phyloP scores from a whole-genome alignment of 805 yeast genomes.

The Candida nanaspora region DNA sequence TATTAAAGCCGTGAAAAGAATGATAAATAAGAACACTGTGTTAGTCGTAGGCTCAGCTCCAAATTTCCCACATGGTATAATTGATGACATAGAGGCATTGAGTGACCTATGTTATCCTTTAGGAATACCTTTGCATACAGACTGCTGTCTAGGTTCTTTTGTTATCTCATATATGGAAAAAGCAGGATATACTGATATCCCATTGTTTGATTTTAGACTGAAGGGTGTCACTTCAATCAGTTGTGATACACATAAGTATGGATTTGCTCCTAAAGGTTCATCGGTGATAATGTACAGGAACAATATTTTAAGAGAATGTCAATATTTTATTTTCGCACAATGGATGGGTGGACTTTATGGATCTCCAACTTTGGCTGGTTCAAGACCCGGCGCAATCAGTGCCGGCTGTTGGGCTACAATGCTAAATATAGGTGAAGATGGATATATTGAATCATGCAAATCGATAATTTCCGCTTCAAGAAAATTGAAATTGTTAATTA shows the following conservation, averaged over 20 bases:
- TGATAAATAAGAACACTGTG: conserved; percentile 75
- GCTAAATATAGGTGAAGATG: conserved; percentile 74
- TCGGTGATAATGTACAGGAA: conserved; percentile 86
- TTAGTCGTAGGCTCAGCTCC: conserved; percentile 92
- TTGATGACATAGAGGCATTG: conserved; percentile 77
- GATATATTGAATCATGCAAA: conserved; percentile 61
- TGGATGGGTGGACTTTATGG: conserved; percentile 98
- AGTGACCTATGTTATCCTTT: conserved; percentile 57
- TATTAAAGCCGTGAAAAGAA: conserved; percentile 47
- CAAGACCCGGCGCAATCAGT: conserved; percentile 93
- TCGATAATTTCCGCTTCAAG: conserved; percentile 64
- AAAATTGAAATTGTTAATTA: conserved; percentile 40
- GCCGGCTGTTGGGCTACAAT: conserved; percentile 99
- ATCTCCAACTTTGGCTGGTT: conserved; percentile 93
- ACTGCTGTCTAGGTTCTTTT: conserved; percentile 93
- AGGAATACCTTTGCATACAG: conserved; percentile 87
- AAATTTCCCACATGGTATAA: conserved; percentile 93
- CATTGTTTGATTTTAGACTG: conserved; percentile 75
- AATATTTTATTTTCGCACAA: conserved; percentile 73
- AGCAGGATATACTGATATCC: conserved; percentile 39
- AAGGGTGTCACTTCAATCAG: conserved; percentile 95
- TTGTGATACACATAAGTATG: conserved; percentile 99
- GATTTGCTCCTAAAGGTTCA: conserved; percentile 97
- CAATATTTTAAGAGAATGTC: conserved; percentile 60
- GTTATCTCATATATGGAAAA: conserved; percentile 72